phyloP scores from a whole-genome alignment of 139 green algal genomes.

The Chlorella sorokiniana region DNA sequence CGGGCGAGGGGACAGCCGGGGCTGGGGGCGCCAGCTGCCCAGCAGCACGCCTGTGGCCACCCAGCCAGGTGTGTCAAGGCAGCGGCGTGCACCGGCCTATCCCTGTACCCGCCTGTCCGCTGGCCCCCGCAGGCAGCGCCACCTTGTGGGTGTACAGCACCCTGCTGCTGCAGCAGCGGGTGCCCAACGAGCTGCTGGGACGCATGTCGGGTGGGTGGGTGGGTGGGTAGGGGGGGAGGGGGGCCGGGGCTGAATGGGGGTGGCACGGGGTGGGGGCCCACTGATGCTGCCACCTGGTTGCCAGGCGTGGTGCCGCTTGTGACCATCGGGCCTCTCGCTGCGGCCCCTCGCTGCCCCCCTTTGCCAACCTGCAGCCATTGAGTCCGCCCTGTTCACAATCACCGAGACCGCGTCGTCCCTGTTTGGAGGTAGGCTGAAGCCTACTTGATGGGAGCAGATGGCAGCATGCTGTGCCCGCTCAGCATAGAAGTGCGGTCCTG shows the following conservation, averaged over 20 bases:
- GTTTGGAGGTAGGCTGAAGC: slow-evolving; percentile 20
- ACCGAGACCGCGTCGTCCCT: neutral
- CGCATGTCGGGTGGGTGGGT: slow-evolving; percentile 25
- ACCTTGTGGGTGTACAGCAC: slow-evolving; percentile 55
- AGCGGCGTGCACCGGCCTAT: no score
- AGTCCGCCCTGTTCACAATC: slow-evolving; percentile 52
- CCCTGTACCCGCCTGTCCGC: neutral
- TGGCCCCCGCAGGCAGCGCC: slow-evolving; percentile 24
- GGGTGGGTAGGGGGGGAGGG: no score
- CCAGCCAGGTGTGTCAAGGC: neutral
- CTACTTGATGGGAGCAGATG: no score
- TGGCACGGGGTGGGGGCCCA: no score
- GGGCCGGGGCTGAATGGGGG: no score
- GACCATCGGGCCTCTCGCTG: neutral
- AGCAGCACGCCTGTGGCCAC: neutral
- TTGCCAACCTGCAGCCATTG: slow-evolving; percentile 23
- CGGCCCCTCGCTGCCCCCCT: neutral
- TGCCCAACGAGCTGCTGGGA: slow-evolving; percentile 41
- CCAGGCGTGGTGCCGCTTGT: no score
- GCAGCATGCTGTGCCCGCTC: neutral
- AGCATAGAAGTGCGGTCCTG: neutral
- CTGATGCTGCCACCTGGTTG: no score
- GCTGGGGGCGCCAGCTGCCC: neutral
- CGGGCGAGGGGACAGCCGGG: neutral
- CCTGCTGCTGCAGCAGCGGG: slow-evolving; percentile 53